These are phyloP conservation scores for Aurantiochytrium sp. DNA, from an alignment of 108 stramenopile species.

Conservation along the genomic window DNA sequence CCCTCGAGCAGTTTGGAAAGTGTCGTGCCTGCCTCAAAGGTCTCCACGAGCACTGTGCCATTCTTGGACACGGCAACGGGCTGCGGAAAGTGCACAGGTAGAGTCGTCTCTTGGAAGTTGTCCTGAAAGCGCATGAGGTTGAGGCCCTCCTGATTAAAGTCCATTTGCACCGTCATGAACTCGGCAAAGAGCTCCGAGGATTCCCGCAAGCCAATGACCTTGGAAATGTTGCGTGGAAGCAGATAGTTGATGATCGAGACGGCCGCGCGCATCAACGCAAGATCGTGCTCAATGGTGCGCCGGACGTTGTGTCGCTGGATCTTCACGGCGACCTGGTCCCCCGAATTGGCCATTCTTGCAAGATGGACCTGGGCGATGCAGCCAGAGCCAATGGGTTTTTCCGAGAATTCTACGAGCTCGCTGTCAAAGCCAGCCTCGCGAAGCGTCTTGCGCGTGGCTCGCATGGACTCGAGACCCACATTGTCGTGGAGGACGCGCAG, in stretches of 20 bases:
- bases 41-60: neutral
- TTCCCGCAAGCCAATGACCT: neutral
- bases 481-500: neutral
- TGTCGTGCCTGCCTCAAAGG: neutral
- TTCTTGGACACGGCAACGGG: neutral
- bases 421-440: neutral
- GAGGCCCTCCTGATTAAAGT: neutral
- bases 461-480: neutral
- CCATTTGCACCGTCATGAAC: neutral
- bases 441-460: neutral
- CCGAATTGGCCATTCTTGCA: neutral
- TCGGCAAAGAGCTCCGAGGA: neutral
- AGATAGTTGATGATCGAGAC: neutral
- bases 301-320: neutral
- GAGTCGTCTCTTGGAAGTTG: neutral
- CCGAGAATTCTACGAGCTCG: neutral
- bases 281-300: neutral
- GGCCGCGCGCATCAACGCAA: neutral
- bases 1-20: neutral
- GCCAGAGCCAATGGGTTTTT: neutral
- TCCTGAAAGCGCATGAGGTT: neutral
- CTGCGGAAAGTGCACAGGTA: neutral
- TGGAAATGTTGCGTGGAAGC: neutral
- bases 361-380: conserved; percentile 3
- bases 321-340: neutral